Percentiles rank a stretch among this genome's conserved stretches.
Conservation (phyloP, 257 asterid genomes). For the Salvia hispanica region DNA sequence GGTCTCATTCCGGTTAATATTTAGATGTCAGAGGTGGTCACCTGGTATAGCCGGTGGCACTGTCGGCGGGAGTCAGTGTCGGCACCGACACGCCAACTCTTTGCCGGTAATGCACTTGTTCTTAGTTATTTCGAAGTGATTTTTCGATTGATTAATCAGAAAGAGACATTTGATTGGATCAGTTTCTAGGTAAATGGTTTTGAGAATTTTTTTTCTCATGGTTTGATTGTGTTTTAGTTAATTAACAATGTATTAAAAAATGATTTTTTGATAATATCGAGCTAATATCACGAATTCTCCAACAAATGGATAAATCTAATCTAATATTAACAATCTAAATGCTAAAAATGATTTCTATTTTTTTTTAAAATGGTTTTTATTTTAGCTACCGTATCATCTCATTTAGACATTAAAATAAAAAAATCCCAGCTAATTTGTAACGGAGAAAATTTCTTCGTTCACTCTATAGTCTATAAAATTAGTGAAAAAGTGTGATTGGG, state of each 20-base stretch:
- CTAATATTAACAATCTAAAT: too few species aligned
- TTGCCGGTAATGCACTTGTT: conserved; percentile 31
- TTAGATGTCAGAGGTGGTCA: conserved; percentile 21
- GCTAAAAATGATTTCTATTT: too few species aligned
- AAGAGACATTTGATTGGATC: not conserved
- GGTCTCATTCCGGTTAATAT: conserved; percentile 35
- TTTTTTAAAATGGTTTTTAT: too few species aligned
- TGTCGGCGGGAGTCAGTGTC: conserved; percentile 40
- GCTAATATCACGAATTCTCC: too few species aligned
- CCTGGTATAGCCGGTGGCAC: conserved; percentile 39
- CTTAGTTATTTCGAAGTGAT: not conserved
- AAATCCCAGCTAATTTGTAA: not conserved
- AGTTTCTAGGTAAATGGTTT: too few species aligned
- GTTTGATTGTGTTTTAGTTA: too few species aligned
- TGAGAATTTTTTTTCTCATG: too few species aligned
- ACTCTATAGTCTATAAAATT: not conserved
- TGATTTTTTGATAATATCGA: too few species aligned
- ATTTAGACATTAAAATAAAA: not conserved
- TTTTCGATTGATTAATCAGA: not conserved
- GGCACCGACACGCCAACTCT: conserved; percentile 43
- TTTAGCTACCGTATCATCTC: too few species aligned
- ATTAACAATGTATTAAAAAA: too few species aligned
- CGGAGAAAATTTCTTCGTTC: too few species aligned
- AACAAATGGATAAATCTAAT: too few species aligned
- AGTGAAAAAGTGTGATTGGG: not conserved